These are phyloP conservation scores for Neurospora sp. DNA, from an alignment of 495 filamentous ascomycete species.

Conservation along the genomic window DNA sequence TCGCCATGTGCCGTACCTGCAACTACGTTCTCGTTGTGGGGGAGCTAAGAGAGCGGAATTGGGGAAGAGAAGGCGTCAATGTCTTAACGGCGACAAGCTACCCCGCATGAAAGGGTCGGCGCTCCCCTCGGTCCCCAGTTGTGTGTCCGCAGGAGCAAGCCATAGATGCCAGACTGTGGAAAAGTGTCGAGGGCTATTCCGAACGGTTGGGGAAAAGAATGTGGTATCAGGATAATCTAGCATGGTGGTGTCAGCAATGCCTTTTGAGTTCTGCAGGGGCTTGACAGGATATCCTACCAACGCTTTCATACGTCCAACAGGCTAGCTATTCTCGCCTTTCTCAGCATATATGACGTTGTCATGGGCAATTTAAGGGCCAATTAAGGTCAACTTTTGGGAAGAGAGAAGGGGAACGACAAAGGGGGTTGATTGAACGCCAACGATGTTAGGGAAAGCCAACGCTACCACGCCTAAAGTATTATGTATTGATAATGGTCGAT, in stretches of 20 bases:
- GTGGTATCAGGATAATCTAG: neutral
- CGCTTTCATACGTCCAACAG: neutral
- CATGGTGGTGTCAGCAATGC: neutral
- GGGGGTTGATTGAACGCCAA: neutral
- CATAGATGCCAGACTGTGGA: neutral
- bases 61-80: neutral
- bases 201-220: neutral
- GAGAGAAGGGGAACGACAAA: neutral
- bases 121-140: conserved; percentile 1
- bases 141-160: neutral
- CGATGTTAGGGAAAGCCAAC: neutral
- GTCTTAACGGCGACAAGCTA: neutral
- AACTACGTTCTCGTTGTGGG: neutral
- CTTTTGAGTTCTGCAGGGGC: neutral
- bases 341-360: neutral
- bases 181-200: neutral
- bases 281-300: neutral
- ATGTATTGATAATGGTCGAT: neutral
- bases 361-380: neutral
- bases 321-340: neutral
- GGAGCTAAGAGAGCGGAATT: neutral
- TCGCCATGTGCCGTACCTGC: neutral
- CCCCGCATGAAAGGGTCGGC: conserved; percentile 2
- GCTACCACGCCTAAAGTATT: neutral
- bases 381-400: neutral